Conservation (phyloP, 2,329 filamentous ascomycete genomes). For the Alternaria incomplexa region DNA sequence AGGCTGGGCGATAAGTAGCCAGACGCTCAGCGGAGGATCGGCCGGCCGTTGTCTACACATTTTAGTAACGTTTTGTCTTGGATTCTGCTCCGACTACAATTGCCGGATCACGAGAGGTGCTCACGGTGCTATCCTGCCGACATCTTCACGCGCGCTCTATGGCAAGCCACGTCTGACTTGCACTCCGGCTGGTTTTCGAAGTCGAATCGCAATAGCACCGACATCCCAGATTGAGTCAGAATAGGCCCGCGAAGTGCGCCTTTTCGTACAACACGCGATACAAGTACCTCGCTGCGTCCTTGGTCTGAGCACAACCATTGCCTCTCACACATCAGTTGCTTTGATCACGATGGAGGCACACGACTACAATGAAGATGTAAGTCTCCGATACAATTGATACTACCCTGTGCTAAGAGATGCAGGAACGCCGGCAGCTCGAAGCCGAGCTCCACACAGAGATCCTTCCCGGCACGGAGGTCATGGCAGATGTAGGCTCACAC, state of each 20-base stretch:
- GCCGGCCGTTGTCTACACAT: background rate
- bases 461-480: constrained; percentile 65
- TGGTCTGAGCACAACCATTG: background rate
- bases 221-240: background rate
- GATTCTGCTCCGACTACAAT: background rate
- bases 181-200: background rate
- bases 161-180: background rate
- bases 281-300: background rate
- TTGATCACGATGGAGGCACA: constrained; percentile 8
- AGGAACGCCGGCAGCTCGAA: constrained; percentile 57
- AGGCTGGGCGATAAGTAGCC: background rate
- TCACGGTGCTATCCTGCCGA: background rate
- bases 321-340: background rate
- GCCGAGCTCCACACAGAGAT: constrained; percentile 61
- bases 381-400: background rate
- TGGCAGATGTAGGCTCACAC: constrained; percentile 66
- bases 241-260: background rate
- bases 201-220: background rate
- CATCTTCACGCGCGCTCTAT: background rate
- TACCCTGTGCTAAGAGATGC: background rate
- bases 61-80: background rate
- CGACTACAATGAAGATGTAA: constrained; percentile 17
- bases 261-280: background rate
- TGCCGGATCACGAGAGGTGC: background rate
- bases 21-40: background rate